phyloP scores from a whole-genome alignment of 768 basidiomycete species.

The Russula sp. region DNA sequence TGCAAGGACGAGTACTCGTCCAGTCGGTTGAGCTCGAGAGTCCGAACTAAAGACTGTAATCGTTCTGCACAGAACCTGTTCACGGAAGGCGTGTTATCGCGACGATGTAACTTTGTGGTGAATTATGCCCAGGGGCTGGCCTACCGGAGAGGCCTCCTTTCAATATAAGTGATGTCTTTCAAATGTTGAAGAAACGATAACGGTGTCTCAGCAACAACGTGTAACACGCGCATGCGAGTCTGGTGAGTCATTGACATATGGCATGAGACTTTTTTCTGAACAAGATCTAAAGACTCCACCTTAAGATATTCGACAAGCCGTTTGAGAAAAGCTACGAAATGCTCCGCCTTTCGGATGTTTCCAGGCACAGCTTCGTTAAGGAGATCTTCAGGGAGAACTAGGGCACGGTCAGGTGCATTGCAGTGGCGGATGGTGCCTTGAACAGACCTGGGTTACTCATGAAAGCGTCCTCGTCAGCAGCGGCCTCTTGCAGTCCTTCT shows the following conservation, averaged over 20 bases:
- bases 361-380: slow-evolving; percentile 94
- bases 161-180: slow-evolving; percentile 98
- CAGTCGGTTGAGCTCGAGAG: slow-evolving; percentile 79
- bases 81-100: background rate
- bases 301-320: slow-evolving; percentile 98
- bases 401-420: slow-evolving; percentile 5
- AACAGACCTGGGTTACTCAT: slow-evolving; percentile 81
- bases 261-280: background rate
- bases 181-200: slow-evolving; percentile 95
- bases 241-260: slow-evolving; percentile 30
- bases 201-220: slow-evolving; percentile 98
- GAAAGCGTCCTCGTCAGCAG: slow-evolving; percentile 71
- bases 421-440: slow-evolving; percentile 1
- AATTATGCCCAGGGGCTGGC: slow-evolving; percentile 25
- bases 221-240: slow-evolving; percentile 99
- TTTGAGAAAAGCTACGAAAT: slow-evolving; percentile 97
- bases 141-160: slow-evolving; percentile 84
- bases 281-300: slow-evolving; percentile 38
- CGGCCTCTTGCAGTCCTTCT: slow-evolving; percentile 81
- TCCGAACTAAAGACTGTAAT: slow-evolving; percentile 87
- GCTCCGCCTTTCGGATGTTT: slow-evolving; percentile 97
- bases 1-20: slow-evolving; percentile 92
- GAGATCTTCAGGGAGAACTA: slow-evolving; percentile 91
- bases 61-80: slow-evolving; percentile 93
- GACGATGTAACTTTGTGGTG: slow-evolving; percentile 3